Percentiles rank a stretch among this genome's conserved stretches.
Conservation (phyloP, 768 basidiomycete genomes). For the Suillus subluteus region DNA sequence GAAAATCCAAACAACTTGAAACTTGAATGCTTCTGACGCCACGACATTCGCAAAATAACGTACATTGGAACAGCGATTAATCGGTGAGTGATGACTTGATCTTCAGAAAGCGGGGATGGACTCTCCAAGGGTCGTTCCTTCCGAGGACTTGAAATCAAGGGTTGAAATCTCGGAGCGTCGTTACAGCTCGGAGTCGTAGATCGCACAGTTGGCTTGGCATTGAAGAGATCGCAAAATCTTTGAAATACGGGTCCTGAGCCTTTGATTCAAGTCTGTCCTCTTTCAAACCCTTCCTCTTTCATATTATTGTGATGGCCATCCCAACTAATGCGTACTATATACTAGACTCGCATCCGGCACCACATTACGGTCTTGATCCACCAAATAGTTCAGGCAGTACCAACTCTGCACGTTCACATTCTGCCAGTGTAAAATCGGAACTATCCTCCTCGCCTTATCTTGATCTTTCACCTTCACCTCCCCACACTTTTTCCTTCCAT, state of each 20-base stretch:
- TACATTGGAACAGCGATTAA: not conserved
- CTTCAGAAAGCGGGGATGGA: slow-evolving; percentile 3
- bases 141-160: slow-evolving; percentile 6
- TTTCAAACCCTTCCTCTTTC: not conserved
- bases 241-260: not conserved
- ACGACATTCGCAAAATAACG: slow-evolving; percentile 10
- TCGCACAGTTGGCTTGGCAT: slow-evolving; percentile 2
- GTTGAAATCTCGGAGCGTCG: not conserved
- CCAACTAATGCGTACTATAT: slow-evolving; percentile 7
- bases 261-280: not conserved
- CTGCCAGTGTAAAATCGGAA: slow-evolving; percentile 32
- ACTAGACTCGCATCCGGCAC: slow-evolving; percentile 14
- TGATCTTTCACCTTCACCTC: slow-evolving; percentile 27
- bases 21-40: slow-evolving; percentile 6
- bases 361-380: slow-evolving; percentile 4
- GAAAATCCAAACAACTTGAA: not conserved
- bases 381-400: slow-evolving; percentile 1
- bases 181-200: slow-evolving; percentile 4
- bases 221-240: not conserved
- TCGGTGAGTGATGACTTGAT: slow-evolving; percentile 5
- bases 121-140: slow-evolving; percentile 4
- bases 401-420: slow-evolving; percentile 16
- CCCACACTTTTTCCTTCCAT: slow-evolving; percentile 25
- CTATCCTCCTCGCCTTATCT: slow-evolving; percentile 25
- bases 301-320: not conserved